Base-by-base conservation (phyloP, 306 rosid genomes). In the Castanea crenata region DNA sequence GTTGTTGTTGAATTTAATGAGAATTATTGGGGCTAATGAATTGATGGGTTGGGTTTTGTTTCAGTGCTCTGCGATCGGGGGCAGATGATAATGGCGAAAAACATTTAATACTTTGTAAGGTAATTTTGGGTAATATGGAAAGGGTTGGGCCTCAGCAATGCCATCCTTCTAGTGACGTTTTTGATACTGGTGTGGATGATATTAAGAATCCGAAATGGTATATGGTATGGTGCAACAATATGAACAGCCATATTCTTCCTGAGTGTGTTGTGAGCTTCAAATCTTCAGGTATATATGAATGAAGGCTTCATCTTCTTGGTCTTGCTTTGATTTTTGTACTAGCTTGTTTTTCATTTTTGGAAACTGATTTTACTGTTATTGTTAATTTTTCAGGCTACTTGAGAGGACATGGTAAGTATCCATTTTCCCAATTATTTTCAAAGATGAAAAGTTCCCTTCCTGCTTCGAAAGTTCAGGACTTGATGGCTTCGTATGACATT, bases 101-200 rank as follows among this genome's bases (percentile, higher is more conserved):
- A 69, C 89, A 92, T 78, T 4, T 85, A 20, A 44, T 90, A 46
- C 80, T 92, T 73, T 90, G 97, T 84, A 89, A 85, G 21, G 86
- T 88, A 77, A 79, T 90, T 75, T 59, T 92, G 62, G 97, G 97
- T 27, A 90, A 67, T 0, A 80, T 92, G 16, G 97, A 92, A 76
- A 88, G 71, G 74, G 80, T 90, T 15, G 90, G 88, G 55, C 75
- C 83, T 74, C 77, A 69, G 19, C 92, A 88, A 55, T 76, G 78
- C 41, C 49, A 80, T 72, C 82, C 89, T 85, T 90, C 91, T 4
- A 74, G 89, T 73, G 32, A 3, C 32, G 81, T 75, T 15, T 92
- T 78, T 16, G 97, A 92, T 73, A 82, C 87, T 2, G 97, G 91
- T 32, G 86, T 84, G 27, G 91, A 92, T 67, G 80, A 90, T 82